These are phyloP conservation scores for Funneliformis geosporum DNA, from an alignment of 192 early-diverging fungal species.

Conservation along the genomic window DNA sequence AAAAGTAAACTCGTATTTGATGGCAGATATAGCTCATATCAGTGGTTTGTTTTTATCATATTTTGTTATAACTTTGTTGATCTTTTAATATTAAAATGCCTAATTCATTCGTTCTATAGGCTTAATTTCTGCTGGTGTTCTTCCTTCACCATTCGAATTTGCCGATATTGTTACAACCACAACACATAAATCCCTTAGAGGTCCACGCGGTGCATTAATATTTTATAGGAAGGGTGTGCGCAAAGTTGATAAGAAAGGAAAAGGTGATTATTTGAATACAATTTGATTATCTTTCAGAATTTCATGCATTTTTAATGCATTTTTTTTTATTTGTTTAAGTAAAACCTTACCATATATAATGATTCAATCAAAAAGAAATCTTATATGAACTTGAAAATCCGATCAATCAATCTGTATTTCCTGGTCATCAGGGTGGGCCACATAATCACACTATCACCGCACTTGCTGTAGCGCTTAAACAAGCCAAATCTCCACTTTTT, in stretches of 20 bases:
- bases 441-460: constrained; percentile 99
- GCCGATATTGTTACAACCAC: constrained; percentile 99
- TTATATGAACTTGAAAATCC: constrained; percentile 91
- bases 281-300: background rate
- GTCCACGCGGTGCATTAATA: constrained; percentile 98
- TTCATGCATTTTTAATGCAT: constrained; percentile 6
- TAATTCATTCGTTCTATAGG: constrained; percentile 45
- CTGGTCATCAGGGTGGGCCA: constrained; percentile 98
- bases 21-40: constrained; percentile 98
- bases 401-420: constrained; percentile 97
- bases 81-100: background rate
- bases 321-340: constrained; percentile 9
- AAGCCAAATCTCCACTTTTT: constrained; percentile 82
- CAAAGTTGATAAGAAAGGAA: constrained; percentile 86
- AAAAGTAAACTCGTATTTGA: constrained; percentile 82
- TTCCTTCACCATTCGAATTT: constrained; percentile 88
- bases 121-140: constrained; percentile 82
- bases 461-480: constrained; percentile 92
- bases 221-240: constrained; percentile 96
- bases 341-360: background rate
- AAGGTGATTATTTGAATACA: constrained; percentile 45
- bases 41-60: constrained; percentile 52
- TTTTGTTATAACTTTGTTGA: background rate
- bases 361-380: constrained; percentile 49
- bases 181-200: constrained; percentile 97